phyloP scores from a whole-genome alignment of 352 stramenopile genomes.

The Pythium coloratum region DNA sequence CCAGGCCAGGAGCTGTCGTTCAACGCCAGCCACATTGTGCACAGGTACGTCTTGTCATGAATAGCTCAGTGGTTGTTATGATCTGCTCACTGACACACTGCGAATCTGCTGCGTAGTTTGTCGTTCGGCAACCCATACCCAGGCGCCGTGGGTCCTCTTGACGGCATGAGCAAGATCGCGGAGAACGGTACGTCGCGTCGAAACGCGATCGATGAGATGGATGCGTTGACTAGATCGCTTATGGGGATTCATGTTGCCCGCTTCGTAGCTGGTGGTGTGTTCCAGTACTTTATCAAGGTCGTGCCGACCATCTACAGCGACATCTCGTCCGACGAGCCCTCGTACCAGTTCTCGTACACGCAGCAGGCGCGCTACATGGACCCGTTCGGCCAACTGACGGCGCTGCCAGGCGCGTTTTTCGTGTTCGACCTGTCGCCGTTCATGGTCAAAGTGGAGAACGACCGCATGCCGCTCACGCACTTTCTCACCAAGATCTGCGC shows the following conservation, averaged over 20 bases:
- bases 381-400: slow-evolving; percentile 59
- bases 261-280: slow-evolving; percentile 62
- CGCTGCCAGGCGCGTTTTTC: slow-evolving; percentile 81
- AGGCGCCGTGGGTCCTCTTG: slow-evolving; percentile 43
- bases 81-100: not conserved
- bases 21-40: slow-evolving; percentile 80
- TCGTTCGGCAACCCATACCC: slow-evolving; percentile 67
- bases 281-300: slow-evolving; percentile 90
- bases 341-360: slow-evolving; percentile 88
- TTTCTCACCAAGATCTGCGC: slow-evolving; percentile 86
- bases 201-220: no score
- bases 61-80: no score
- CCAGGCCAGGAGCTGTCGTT: slow-evolving; percentile 76
- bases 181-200: slow-evolving; percentile 36
- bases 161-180: slow-evolving; percentile 55
- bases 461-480: slow-evolving; percentile 76
- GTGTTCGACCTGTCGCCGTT: slow-evolving; percentile 86
- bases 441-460: slow-evolving; percentile 85
- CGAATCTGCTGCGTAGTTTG: slow-evolving; percentile 30
- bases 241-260: no score
- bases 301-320: slow-evolving; percentile 86
- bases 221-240: no score
- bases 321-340: slow-evolving; percentile 58
- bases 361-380: slow-evolving; percentile 78
- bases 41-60: slow-evolving; percentile 33